Evolutionary conservation across 192 early-diverging fungal genomes (phyloP).

Genomic region (Coemansia sp.): DNA sequence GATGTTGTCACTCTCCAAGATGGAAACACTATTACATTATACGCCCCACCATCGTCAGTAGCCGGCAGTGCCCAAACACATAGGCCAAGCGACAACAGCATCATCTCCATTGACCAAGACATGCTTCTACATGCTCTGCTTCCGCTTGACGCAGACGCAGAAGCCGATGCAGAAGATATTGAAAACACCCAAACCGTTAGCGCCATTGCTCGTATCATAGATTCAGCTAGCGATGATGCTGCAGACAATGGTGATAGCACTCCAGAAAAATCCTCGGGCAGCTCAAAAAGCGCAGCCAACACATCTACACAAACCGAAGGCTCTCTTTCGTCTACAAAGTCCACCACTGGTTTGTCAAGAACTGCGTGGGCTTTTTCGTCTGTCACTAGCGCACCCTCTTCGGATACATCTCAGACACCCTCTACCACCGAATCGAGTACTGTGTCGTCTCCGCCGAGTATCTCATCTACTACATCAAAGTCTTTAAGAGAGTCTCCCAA

Average conservation of each 20-base stretch:
- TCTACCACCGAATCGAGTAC: too few relatives aligned
- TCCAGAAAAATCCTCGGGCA: too few relatives aligned
- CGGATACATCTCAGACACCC: background rate
- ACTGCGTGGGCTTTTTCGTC: background rate
- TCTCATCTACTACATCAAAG: background rate
- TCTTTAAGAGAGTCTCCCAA: background rate
- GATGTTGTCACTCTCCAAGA: slow-evolving; percentile 28
- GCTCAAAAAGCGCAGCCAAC: too few relatives aligned
- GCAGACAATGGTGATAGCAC: too few relatives aligned
- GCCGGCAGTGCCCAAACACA: background rate
- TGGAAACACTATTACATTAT: slow-evolving; percentile 18
- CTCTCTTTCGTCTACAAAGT: too few relatives aligned
- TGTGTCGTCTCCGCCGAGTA: background rate
- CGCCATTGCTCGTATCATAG: too few relatives aligned
- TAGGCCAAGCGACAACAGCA: slow-evolving; percentile 2
- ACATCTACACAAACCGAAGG: too few relatives aligned
- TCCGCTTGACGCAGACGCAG: too few relatives aligned
- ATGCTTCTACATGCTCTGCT: slow-evolving; percentile 22
- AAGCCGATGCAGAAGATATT: too few relatives aligned
- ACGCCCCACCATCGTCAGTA: slow-evolving; percentile 9
- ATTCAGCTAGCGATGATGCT: too few relatives aligned
- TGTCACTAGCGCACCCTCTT: background rate
- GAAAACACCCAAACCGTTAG: too few relatives aligned
- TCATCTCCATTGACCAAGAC: slow-evolving; percentile 28
- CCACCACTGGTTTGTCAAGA: too few relatives aligned